Conservation (phyloP, 345 rosid genomes). For the Salix caprea region DNA sequence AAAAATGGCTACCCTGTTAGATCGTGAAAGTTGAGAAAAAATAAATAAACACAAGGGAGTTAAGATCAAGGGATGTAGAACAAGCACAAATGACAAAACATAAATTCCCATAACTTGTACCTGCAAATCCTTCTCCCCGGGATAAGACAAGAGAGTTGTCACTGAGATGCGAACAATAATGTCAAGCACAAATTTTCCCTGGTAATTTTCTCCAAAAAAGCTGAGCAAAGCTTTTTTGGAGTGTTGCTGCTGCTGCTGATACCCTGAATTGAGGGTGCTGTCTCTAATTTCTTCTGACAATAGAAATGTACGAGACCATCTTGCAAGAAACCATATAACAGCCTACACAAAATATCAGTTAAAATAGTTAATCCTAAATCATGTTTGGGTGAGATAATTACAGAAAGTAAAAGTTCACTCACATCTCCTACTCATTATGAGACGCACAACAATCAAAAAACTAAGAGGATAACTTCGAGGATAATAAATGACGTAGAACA, state of each 20-base stretch:
- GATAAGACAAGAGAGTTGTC: conserved; percentile 74
- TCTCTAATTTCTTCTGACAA: conserved; percentile 60
- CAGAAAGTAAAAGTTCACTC: neutral
- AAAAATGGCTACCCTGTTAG: neutral
- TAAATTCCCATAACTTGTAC: conserved; percentile 32
- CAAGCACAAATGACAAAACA: neutral
- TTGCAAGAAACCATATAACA: conserved; percentile 91
- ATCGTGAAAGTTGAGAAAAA: neutral
- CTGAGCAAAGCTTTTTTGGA: conserved; percentile 53
- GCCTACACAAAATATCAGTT: conserved; percentile 50
- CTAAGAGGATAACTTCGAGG: no score
- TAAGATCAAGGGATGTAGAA: neutral
- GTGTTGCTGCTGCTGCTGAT: conserved; percentile 44
- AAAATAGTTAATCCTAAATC: conserved; percentile 1
- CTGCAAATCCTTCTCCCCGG: conserved; percentile 97
- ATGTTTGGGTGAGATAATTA: neutral
- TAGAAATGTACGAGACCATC: conserved; percentile 88
- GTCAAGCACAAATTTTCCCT: conserved; percentile 76
- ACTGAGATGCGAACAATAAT: conserved; percentile 69
- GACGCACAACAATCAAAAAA: no score
- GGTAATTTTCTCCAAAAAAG: conserved; percentile 76
- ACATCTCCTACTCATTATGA: neutral
- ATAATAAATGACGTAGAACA: no score
- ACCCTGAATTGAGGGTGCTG: conserved; percentile 40
- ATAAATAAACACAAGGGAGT: neutral